Evolutionary conservation across 164 flowering plant genomes (phyloP), one percentile per base, ranked within the genome.

Genomic region (Annona cherimola): DNA sequence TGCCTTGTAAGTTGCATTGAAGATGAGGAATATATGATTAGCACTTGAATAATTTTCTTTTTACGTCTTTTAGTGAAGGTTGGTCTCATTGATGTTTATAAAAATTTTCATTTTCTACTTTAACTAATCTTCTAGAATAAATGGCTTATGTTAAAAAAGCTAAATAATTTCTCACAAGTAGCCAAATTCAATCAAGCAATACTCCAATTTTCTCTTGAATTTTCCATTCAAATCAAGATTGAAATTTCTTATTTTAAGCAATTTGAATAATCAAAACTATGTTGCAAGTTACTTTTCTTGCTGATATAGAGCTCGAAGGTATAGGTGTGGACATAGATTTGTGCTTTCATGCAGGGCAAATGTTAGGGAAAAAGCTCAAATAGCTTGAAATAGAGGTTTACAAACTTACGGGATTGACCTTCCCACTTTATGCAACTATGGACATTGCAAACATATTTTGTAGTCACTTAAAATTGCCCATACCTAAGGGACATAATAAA

Each of bases 321-420:
- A 88, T 96, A 63, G 97, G 98, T 75, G 90, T 96, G 73, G 97
- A 96, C 83, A 86, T 96, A 92, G 99, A 93, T 67, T 86, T 87
- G 64, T 93, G 98, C 80, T 86, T 91, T 68, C 78, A 63, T 67
- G 95, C 95, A 60, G 89, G 94, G 61, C 83, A 86, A 73, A 8
- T 88, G 43, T 68, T 96, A 73, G 84, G 83, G 42, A 83, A 80
- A 77, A 96, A 88, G 78, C 83, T 96, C 16, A 87, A 81, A 80
- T 72, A 70, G 68, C 94, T 96, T 69, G 97, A 93, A 83, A 88
- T 83, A 78, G 90, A 92, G 80, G 99, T 98, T 76, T 83, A 86
- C 74, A 82, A 65, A 65, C 83, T 90, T 71, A 95, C 99, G 75
- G 99, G 97, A 71, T 87, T 79, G 87, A 83, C 82, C 42, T 96